Base-by-base conservation (phyloP, 1,139 yeast species). In the Suhomyces taliae region DNA sequence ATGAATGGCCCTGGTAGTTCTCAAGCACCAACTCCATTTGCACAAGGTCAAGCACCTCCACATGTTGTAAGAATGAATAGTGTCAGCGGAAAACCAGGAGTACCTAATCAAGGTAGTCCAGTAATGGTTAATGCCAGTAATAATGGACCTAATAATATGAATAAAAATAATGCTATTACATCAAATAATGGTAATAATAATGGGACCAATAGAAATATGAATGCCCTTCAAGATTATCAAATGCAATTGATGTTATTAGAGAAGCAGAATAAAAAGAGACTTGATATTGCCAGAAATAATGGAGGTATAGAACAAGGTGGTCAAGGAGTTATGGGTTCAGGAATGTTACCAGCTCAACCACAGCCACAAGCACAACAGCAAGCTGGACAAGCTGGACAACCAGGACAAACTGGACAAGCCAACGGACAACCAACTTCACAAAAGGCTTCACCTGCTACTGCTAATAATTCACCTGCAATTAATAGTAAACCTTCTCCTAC, bases 161-260 rank as follows among this genome's bases (percentile, higher is more conserved):
- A 26, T 26, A 31, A 24, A 7, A 41, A 39, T 11, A 46, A 40
- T 24, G 40, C 27, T 27, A 44, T 48, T 11, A 39, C 47, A 9
- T 44, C 45, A 41, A 50, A 43, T 19, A 36, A 38, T 36, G 40
- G 46, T 10, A 38, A 36, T 9, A 31, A 26, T 27, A 49, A 49
- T 31, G 50, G 50, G 6, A 51, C 51, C 5, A 58, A 53, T 43
- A 60, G 70, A 43, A 74, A 72, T 54, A 63, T 66, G 56, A 73
- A 73, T 56, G 79, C 80, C 2, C 68, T 86, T 41, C 87, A 83
- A 53, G 91, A 86, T 61, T 87, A 87, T 62, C 93, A 87, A 63
- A 80, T 81, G 77, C 93, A 87, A 64, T 67, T 87, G 53, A 79
- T 86, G 82, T 64, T 84, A 39, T 67, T 87, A 50, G 93, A 87